Conservation (phyloP, 202 grass and related monocot species). For the Brachypodium distachyon region DNA sequence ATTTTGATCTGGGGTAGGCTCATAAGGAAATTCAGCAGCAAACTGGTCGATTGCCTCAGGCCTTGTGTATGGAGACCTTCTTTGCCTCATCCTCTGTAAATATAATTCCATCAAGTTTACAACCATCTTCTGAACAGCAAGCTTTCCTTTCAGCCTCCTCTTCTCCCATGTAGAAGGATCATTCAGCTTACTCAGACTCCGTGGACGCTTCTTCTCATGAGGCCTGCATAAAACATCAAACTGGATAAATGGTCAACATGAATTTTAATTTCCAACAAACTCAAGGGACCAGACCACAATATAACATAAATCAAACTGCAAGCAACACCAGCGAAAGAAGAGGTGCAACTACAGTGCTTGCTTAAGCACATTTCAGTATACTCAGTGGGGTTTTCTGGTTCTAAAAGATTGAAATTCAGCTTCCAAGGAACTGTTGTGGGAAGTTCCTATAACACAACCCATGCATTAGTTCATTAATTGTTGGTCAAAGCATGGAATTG, state of each 20-base stretch:
- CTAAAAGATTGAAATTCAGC: not conserved
- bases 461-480: too few relatives aligned
- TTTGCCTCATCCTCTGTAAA: slow-evolving; percentile 83
- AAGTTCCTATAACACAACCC: too few relatives aligned
- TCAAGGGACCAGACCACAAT: not conserved
- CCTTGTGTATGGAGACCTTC: slow-evolving; percentile 57
- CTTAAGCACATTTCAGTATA: not conserved
- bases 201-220: slow-evolving; percentile 73
- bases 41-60: slow-evolving; percentile 49
- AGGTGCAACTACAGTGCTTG: not conserved
- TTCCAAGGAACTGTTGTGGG: too few relatives aligned
- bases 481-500: too few relatives aligned
- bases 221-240: slow-evolving; percentile 55
- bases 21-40: slow-evolving; percentile 74
- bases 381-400: not conserved
- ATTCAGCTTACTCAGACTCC: slow-evolving; percentile 77
- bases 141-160: slow-evolving; percentile 88
- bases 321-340: not conserved
- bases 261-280: slow-evolving; percentile 25
- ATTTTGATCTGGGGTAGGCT: slow-evolving; percentile 86
- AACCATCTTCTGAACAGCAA: slow-evolving; percentile 96
- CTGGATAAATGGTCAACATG: slow-evolving; percentile 56
- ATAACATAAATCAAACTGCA: not conserved
- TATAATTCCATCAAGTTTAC: slow-evolving; percentile 93
- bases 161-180: slow-evolving; percentile 80